Evolutionary conservation across 1,284 basidiomycete genomes (phyloP).

Genomic region (Ceratobasidium sp.): DNA sequence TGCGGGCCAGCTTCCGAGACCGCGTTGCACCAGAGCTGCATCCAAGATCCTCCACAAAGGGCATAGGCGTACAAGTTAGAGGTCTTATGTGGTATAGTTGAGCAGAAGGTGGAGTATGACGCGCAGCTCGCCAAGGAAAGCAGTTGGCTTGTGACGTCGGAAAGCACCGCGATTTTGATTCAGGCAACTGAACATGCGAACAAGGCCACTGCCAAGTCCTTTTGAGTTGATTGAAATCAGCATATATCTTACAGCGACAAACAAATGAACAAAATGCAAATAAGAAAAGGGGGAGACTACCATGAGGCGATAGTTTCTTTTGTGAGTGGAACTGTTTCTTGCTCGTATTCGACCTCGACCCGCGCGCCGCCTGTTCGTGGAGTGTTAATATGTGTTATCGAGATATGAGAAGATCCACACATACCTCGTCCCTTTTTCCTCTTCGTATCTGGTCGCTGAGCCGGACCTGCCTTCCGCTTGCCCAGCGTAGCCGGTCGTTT

Average conservation of each 20-base stretch:
- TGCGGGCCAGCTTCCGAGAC: neutral
- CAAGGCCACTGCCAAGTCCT: too few relatives aligned
- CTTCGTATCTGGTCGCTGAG: constrained; percentile 59
- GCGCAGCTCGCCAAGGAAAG: neutral
- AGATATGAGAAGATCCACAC: constrained; percentile 49
- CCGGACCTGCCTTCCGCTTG: constrained; percentile 70
- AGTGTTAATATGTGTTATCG: constrained; percentile 24
- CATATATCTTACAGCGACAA: constrained; percentile 27
- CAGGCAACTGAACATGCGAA: neutral
- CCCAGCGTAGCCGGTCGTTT: constrained; percentile 61
- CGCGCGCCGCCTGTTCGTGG: constrained; percentile 70
- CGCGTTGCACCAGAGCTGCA: too few relatives aligned
- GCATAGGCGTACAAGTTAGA: too few relatives aligned
- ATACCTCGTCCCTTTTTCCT: constrained; percentile 69
- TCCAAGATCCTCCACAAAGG: too few relatives aligned
- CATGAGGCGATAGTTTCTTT: constrained; percentile 59
- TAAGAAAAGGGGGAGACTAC: constrained; percentile 47
- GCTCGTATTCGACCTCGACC: constrained; percentile 95
- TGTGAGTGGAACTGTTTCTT: constrained; percentile 79
- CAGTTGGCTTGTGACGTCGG: neutral
- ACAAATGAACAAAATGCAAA: constrained; percentile 11
- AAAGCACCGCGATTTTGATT: neutral
- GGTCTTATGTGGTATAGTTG: neutral
- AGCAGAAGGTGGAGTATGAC: neutral
- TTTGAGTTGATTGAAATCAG: neutral